phyloP scores from a whole-genome alignment of 2,329 filamentous ascomycete species.

The Fusarium pseudonygamai region DNA sequence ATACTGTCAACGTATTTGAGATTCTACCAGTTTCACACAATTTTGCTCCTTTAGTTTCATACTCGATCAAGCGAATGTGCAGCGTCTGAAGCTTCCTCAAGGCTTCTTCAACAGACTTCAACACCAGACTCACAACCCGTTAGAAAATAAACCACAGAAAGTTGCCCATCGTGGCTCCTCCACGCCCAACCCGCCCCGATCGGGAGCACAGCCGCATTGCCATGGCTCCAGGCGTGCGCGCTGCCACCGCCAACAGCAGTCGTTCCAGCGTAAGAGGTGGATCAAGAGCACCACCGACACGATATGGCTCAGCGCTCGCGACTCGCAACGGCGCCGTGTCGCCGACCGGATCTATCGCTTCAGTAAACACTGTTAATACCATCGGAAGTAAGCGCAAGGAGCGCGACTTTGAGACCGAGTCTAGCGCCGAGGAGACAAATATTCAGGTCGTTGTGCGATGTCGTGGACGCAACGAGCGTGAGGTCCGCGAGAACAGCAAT shows the following conservation, averaged over 20 bases:
- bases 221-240: slow-evolving; percentile 46
- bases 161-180: slow-evolving; percentile 47
- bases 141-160: slow-evolving; percentile 9
- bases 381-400: slow-evolving; percentile 84
- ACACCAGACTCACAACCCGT: slow-evolving; percentile 9
- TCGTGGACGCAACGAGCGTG: slow-evolving; percentile 89
- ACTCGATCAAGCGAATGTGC: slow-evolving; percentile 1
- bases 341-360: slow-evolving; percentile 72
- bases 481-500: slow-evolving; percentile 92
- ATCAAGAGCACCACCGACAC: slow-evolving; percentile 38
- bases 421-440: slow-evolving; percentile 81
- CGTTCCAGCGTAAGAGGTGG: slow-evolving; percentile 40
- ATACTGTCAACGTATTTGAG: slow-evolving; percentile 17
- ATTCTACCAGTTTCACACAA: slow-evolving; percentile 13
- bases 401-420: slow-evolving; percentile 78
- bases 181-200: slow-evolving; percentile 51
- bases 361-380: slow-evolving; percentile 68
- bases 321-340: slow-evolving; percentile 63
- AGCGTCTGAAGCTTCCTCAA: not conserved
- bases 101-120: slow-evolving; percentile 1
- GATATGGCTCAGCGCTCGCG: slow-evolving; percentile 38
- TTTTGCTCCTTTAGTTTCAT: slow-evolving; percentile 1
- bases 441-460: slow-evolving; percentile 98
- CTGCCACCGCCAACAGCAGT: slow-evolving; percentile 30
- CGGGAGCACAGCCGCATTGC: slow-evolving; percentile 49